These are phyloP conservation scores for Lactarius hatsudake DNA, from an alignment of 768 basidiomycete species.

Conservation along the genomic window DNA sequence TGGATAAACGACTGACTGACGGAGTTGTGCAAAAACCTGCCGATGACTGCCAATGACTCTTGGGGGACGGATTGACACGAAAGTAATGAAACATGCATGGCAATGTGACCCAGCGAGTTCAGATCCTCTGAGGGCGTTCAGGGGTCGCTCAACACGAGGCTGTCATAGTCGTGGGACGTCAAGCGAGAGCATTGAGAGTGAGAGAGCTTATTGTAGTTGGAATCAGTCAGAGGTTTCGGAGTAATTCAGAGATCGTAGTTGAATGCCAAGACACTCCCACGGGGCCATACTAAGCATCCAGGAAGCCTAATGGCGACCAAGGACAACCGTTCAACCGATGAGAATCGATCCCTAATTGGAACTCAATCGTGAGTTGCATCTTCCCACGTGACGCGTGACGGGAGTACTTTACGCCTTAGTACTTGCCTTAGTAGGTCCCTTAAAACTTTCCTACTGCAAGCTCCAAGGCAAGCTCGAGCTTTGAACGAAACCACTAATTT, in stretches of 20 bases:
- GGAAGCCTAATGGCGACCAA: background rate
- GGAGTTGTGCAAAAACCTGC: background rate
- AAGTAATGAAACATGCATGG: too few species aligned
- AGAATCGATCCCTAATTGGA: too few species aligned
- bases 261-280: background rate
- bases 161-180: background rate
- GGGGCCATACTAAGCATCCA: background rate
- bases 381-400: too few species aligned
- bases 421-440: too few species aligned
- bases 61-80: too few species aligned
- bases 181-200: background rate
- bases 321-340: background rate
- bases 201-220: background rate
- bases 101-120: too few species aligned
- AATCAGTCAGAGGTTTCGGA: background rate
- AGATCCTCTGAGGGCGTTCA: background rate
- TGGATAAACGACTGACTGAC: background rate
- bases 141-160: background rate
- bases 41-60: too few species aligned
- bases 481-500: too few species aligned
- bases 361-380: too few species aligned
- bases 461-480: too few species aligned
- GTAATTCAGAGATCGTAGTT: background rate
- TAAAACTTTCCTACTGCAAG: too few species aligned
- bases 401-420: too few species aligned